phyloP scores from a whole-genome alignment of 2,329 filamentous ascomycete genomes.

The Diaporthe eres region DNA sequence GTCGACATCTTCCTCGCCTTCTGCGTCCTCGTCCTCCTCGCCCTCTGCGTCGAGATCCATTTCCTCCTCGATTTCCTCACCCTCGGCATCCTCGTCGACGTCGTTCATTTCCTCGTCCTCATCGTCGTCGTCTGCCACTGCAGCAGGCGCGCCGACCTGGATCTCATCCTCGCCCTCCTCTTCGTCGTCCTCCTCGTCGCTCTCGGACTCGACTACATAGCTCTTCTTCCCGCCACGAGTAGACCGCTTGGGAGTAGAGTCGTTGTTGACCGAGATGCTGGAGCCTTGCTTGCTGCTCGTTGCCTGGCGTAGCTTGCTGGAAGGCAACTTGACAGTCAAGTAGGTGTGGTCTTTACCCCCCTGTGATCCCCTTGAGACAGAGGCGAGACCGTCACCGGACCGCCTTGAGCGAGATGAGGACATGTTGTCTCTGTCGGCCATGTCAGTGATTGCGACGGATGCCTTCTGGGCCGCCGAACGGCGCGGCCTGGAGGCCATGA shows the following conservation, averaged over 20 bases:
- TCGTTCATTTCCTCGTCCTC: conserved; percentile 59
- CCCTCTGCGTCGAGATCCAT: conserved; percentile 62
- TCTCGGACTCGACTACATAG: conserved; percentile 69
- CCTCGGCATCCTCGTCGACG: conserved; percentile 57
- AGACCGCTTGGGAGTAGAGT: conserved; percentile 64
- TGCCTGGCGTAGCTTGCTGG: conserved; percentile 66
- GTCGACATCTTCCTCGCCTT: conserved; percentile 65
- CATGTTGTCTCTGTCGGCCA: conserved; percentile 67
- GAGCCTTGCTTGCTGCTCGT: conserved; percentile 56
- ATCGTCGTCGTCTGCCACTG: conserved; percentile 52
- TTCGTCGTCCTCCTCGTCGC: conserved; percentile 46
- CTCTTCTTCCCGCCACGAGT: conserved; percentile 71
- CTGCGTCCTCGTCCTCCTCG: conserved; percentile 60
- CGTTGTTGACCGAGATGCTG: conserved; percentile 50
- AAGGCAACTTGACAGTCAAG: conserved; percentile 67
- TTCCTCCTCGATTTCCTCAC: conserved; percentile 54
- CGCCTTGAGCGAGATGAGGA: conserved; percentile 64
- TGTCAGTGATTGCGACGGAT: conserved; percentile 63
- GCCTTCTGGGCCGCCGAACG: conserved; percentile 62
- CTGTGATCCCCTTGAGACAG: conserved; percentile 59
- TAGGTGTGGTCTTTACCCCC: conserved; percentile 61
- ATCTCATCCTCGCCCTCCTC: conserved; percentile 48
- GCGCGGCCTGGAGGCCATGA: conserved; percentile 64
- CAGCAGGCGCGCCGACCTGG: conserved; percentile 47
- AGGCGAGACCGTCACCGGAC: conserved; percentile 59